Evolutionary conservation across 75 land plant species (phyloP).

Genomic region (Picea glauca): DNA sequence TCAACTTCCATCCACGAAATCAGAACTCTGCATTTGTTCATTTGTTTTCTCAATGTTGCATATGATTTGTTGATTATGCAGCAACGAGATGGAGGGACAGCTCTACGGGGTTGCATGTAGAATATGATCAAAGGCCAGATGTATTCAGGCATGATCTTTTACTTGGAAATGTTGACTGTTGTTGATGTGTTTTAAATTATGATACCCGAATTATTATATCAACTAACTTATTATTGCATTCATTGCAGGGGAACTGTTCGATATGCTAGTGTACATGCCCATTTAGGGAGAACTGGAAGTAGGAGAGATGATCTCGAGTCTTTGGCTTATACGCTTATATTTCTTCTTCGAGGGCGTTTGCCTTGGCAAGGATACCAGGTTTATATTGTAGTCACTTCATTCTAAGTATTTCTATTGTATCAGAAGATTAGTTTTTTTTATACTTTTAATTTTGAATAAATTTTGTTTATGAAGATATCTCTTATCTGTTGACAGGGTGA

Average conservation of each 20-base stretch:
- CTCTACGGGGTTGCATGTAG: conserved; percentile 75
- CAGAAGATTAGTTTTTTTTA: neutral
- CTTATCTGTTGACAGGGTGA: conserved; percentile 9
- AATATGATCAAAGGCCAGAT: conserved; percentile 98
- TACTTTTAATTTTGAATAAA: neutral
- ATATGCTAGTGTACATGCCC: neutral
- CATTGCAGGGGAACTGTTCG: neutral
- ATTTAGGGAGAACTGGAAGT: too few species aligned
- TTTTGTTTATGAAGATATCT: neutral
- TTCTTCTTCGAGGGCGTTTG: too few species aligned
- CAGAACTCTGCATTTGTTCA: neutral
- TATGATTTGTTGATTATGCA: conserved; percentile 20
- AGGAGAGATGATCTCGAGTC: too few species aligned
- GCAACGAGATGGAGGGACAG: conserved; percentile 93
- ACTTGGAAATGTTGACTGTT: neutral
- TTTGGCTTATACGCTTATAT: too few species aligned
- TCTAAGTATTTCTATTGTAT: neutral
- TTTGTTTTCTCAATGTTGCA: neutral
- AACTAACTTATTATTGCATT: neutral
- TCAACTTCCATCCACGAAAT: neutral
- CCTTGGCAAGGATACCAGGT: conserved; percentile 26
- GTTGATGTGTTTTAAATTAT: neutral
- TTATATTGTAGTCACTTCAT: neutral
- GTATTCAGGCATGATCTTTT: conserved; percentile 61
- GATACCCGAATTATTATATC: neutral